Evolutionary conservation across 495 filamentous ascomycete species (phyloP).

Genomic region (Amphirosellinia nigrospora): DNA sequence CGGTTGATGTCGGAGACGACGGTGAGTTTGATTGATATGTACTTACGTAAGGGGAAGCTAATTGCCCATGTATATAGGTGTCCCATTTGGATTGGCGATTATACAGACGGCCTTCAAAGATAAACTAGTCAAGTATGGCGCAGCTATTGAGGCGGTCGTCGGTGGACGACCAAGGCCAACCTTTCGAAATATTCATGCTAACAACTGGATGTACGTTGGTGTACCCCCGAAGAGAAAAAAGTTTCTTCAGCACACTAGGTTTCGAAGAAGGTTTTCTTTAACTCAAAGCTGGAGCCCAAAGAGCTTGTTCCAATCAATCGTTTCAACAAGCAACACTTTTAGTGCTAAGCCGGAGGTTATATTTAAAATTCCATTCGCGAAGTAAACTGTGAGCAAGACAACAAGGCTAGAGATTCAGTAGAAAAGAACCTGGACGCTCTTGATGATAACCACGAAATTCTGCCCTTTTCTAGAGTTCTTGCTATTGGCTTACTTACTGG

Average conservation of each 20-base stretch:
- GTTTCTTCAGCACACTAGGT: neutral
- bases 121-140: slow-evolving; percentile 65
- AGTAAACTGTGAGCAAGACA: too few species aligned
- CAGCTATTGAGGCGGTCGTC: slow-evolving; percentile 64
- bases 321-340: neutral
- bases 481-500: too few species aligned
- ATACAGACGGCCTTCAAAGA: slow-evolving; percentile 69
- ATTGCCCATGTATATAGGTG: neutral
- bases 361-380: too few species aligned
- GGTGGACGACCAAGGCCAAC: slow-evolving; percentile 36
- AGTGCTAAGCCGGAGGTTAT: neutral
- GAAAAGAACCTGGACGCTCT: too few species aligned
- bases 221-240: neutral
- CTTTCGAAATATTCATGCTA: slow-evolving; percentile 37
- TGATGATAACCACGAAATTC: too few species aligned
- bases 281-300: neutral
- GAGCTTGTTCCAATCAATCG: neutral
- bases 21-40: slow-evolving; percentile 43
- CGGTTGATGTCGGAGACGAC: slow-evolving; percentile 60
- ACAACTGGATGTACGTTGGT: slow-evolving; percentile 22
- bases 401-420: too few species aligned
- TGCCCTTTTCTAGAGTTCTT: too few species aligned
- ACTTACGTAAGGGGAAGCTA: neutral
- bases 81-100: slow-evolving; percentile 73
- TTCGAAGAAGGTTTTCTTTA: neutral